Evolutionary conservation across 345 rosid genomes (phyloP).

Genomic region (Ceriops tagal): DNA sequence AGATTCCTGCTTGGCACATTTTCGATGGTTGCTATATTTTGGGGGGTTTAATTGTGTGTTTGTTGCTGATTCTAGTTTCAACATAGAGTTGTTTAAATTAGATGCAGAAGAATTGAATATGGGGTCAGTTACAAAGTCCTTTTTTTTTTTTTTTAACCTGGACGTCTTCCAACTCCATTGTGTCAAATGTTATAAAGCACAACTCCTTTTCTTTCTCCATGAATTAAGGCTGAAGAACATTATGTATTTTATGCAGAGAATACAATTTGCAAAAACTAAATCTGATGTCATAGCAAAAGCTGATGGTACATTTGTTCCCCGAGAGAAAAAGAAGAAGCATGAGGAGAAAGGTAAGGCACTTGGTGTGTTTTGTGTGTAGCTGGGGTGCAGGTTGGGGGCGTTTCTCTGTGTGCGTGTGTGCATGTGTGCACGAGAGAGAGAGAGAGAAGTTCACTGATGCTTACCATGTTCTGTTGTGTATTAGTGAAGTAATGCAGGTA

Average conservation of each 20-base stretch:
- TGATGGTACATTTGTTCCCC: slow-evolving; percentile 95
- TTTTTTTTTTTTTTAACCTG: not conserved
- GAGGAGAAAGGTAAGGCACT: slow-evolving; percentile 74
- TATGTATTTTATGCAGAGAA: slow-evolving; percentile 53
- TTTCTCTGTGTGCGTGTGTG: not conserved
- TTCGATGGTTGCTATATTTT: too few species aligned
- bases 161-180: not conserved
- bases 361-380: not conserved
- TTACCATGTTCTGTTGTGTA: too few species aligned
- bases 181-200: not conserved
- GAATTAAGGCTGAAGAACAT: not conserved
- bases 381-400: not conserved
- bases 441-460: too few species aligned
- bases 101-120: too few species aligned
- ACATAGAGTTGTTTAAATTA: too few species aligned
- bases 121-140: too few species aligned
- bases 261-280: slow-evolving; percentile 88
- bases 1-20: too few species aligned
- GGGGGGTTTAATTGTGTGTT: too few species aligned
- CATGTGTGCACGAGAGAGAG: too few species aligned
- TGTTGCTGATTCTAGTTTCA: not conserved
- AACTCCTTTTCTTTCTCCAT: not conserved
- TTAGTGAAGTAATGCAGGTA: too few species aligned
- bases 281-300: slow-evolving; percentile 93
- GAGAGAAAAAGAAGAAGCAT: slow-evolving; percentile 89